phyloP scores from a whole-genome alignment of 805 yeast genomes.

The Yamadazyma akitaensis region DNA sequence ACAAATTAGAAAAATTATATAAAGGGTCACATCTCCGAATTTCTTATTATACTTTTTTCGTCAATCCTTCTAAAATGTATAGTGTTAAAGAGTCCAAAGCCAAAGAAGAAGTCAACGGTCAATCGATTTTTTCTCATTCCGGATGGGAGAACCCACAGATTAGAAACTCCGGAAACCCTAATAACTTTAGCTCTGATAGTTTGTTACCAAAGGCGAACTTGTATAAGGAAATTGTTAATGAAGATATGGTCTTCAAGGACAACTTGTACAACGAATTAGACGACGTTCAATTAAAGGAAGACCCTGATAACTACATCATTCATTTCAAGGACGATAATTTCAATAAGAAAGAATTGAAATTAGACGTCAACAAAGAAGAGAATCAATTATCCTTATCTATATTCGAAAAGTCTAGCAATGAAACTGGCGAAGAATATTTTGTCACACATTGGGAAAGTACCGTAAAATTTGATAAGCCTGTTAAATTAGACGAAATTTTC shows the following conservation, averaged over 20 bases:
- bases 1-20: slow-evolving; percentile 6
- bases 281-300: slow-evolving; percentile 22
- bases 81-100: slow-evolving; percentile 6
- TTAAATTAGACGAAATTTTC: slow-evolving; percentile 19
- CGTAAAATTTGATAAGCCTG: slow-evolving; percentile 21
- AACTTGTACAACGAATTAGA: slow-evolving; percentile 17
- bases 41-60: background rate
- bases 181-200: slow-evolving; percentile 14
- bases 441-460: slow-evolving; percentile 18
- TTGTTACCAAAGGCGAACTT: slow-evolving; percentile 15
- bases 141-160: slow-evolving; percentile 16
- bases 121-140: slow-evolving; percentile 13
- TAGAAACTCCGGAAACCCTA: slow-evolving; percentile 12
- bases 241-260: slow-evolving; percentile 14
- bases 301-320: slow-evolving; percentile 22
- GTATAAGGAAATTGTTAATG: slow-evolving; percentile 16
- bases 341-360: slow-evolving; percentile 18
- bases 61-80: slow-evolving; percentile 5
- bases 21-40: slow-evolving; percentile 7
- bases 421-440: slow-evolving; percentile 12
- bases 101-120: slow-evolving; percentile 12
- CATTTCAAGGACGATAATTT: slow-evolving; percentile 16
- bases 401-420: slow-evolving; percentile 12
- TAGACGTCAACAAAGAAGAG: slow-evolving; percentile 22
- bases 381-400: slow-evolving; percentile 22